Evolutionary conservation across 345 rosid genomes (phyloP), one percentile per base, ranked within the genome.

Genomic region (Psidium friedrichsthalianum): DNA sequence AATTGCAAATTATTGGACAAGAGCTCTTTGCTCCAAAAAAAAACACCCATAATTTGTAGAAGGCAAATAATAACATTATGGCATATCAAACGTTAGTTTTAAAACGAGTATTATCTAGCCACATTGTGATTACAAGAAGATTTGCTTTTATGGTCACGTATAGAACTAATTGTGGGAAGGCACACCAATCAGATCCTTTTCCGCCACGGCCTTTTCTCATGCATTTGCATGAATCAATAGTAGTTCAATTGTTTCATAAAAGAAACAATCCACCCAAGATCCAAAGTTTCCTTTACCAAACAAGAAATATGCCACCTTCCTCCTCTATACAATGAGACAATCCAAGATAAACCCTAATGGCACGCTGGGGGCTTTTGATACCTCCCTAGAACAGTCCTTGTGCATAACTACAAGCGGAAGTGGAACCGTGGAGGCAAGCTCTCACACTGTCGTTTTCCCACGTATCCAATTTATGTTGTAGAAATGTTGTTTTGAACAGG

Each of bases 361-460:
- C 95, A 93, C 83, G 92, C 90, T 5, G 90, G 89, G 29, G 95
- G 95, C 51, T 51, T 74, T 83, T 92, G 94, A 54, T 0, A 7
- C 94, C 94, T 2, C 44, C 32, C 83, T 89, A 91, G 83, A 22
- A 54, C 5, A 88, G 74, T 16, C 85, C 69, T 51, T 51, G 76
- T 1, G 92, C 91, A 55, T 90, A 86, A 18, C 22, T 14, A 59
- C 95, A 92, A 3, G 55, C 61, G n/a, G 94, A 88, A n/a, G 58
- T 74, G 24, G 92, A 88, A 22, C 84, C 80, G 82, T n/a, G 90
- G 88, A 6, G 91, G 90, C 22, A 11, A 5, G 15, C 18, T 16
- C 56, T 59, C 3, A 24, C 3, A n/a, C n/a, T n/a, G n/a, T 11
- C 13, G 54, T 8, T 40, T 83, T 10, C 25, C 25, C 18, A 92